These are phyloP conservation scores for Sporisorium scitamineum DNA, from an alignment of 1,284 basidiomycete species.

Conservation along the genomic window DNA sequence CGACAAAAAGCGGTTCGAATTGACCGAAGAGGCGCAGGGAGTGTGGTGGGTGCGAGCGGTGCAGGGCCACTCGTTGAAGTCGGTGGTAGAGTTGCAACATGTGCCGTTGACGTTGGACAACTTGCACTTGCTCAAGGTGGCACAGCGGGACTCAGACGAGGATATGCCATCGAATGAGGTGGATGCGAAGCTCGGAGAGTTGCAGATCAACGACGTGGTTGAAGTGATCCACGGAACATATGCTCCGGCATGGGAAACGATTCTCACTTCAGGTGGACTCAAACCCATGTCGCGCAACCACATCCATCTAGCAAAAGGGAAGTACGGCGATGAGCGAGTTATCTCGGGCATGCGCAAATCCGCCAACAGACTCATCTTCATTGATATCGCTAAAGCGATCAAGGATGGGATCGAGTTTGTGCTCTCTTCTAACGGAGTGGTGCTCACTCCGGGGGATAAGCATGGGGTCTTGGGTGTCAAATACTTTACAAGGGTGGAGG, in stretches of 20 bases:
- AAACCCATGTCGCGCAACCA: conserved; percentile 88
- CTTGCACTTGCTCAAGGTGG: conserved; percentile 29
- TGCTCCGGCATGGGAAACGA: conserved; percentile 71
- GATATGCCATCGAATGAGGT: conserved; percentile 3
- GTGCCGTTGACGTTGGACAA: conserved; percentile 40
- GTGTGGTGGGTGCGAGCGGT: conserved; percentile 81
- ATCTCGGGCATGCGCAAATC: conserved; percentile 83
- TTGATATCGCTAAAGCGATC: conserved; percentile 80
- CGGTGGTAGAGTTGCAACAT: conserved; percentile 71
- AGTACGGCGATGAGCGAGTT: conserved; percentile 74
- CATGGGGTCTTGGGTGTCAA: conserved; percentile 31
- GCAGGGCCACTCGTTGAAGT: conserved; percentile 86
- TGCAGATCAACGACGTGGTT: conserved; percentile 1
- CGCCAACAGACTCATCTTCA: conserved; percentile 80
- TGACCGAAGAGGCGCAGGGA: conserved; percentile 50
- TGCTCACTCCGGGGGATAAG: conserved; percentile 78
- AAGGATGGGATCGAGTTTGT: conserved; percentile 78
- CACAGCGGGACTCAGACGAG: background rate
- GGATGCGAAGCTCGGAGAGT: conserved; percentile 10
- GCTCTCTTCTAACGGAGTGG: conserved; percentile 83
- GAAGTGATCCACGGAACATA: conserved; percentile 63
- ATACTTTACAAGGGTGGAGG: conserved; percentile 52
- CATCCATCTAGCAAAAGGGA: conserved; percentile 83
- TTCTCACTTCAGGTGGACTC: conserved; percentile 74
- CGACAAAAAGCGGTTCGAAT: conserved; percentile 66